Base-by-base conservation (phyloP, 768 basidiomycete genomes). In the Suillus spraguei region DNA sequence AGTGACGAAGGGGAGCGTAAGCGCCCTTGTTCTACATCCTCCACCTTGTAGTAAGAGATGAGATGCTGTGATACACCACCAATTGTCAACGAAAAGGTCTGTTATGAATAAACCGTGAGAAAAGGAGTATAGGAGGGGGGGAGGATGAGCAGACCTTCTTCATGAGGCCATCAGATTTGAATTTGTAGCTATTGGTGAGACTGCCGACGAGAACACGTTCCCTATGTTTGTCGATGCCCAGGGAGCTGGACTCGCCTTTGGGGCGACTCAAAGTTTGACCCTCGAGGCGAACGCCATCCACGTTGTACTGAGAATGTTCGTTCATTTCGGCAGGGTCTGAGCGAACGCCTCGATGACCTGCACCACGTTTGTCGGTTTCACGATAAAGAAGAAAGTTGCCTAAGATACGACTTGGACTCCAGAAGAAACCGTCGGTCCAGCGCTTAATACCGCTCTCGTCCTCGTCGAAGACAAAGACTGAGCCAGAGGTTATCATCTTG, bases 381-480 rank as follows among this genome's bases (percentile, higher is more conserved):
- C 95, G 90, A 78, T 98, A 98, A 65, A 97, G 87, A 70, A 99
- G 81, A 72, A 97, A 99, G 76, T 98, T 98, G 69, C 94, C 94
- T 63, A 97, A 80, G 33, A 97, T 97, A 63, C 96, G 83, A 67
- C 89, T 91, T 0, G 96, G 96, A 68, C 90, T 92, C 96, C 96
- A 97, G 73, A 91, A 91, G 73, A 92, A 89, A n/a, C 95, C 95
- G 77, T 99, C 96, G 2, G 96, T 99, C 93, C 95, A 97, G 50
- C 96, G 85, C 80, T 96, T 97, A 80, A 99, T 99, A 33, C 95
- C 95, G 71, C 92, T 94, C 78, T 97, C 95, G 70, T 94, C 91
- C 80, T 97, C 96, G 76, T 99, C 94, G 72, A 97, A 99, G 67
- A 97, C 96, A 70, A 98, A 99, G 13, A 99, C 94, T 8, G 91